Evolutionary conservation across 139 green algal species (phyloP).

Genomic region (Coelastrella sp.): DNA sequence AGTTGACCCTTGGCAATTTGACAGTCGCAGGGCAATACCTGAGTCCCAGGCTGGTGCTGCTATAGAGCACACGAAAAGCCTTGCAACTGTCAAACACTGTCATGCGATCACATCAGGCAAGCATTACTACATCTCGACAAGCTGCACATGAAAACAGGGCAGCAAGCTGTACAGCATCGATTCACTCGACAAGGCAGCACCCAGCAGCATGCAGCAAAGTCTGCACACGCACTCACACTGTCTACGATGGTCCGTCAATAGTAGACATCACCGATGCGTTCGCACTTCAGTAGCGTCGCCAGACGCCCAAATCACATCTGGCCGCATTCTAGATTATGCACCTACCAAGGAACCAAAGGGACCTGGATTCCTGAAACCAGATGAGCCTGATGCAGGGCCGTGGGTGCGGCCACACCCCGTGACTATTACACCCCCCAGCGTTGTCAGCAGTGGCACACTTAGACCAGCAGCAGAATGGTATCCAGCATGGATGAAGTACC

Average conservation of each 20-base stretch:
- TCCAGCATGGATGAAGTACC: slow-evolving; percentile 71
- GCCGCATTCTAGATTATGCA: slow-evolving; percentile 29
- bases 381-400: neutral
- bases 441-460: slow-evolving; percentile 59
- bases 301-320: slow-evolving; percentile 8
- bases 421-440: slow-evolving; percentile 42
- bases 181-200: no score
- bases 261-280: neutral
- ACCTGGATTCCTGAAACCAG: slow-evolving; percentile 1
- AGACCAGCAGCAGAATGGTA: slow-evolving; percentile 62
- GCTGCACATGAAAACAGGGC: no score
- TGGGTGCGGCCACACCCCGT: slow-evolving; percentile 38
- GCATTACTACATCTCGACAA: no score
- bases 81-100: no score
- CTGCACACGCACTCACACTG: neutral
- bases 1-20: no score
- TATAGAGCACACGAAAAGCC: no score
- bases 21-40: no score
- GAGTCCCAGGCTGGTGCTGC: no score
- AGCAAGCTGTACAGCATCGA: no score
- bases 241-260: neutral
- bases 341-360: slow-evolving; percentile 10
- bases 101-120: no score
- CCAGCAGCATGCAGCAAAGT: neutral
- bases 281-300: slow-evolving; percentile 8